Evolutionary conservation across 441 rosid species (phyloP).

Genomic region (Euphorbia celastroides): DNA sequence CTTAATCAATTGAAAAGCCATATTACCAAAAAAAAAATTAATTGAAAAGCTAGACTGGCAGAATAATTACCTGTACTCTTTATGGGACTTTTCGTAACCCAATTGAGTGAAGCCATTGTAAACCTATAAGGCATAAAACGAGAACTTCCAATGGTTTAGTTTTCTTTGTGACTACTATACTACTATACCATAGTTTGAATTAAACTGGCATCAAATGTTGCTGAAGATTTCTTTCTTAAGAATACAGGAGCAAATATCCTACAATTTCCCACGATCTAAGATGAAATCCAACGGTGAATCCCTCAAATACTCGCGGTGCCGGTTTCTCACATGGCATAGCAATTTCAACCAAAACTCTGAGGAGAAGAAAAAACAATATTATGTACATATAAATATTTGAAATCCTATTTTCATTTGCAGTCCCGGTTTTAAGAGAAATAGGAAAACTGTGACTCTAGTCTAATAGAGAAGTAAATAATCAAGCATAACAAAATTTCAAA

Average conservation of each 20-base stretch:
- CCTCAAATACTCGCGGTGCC: conserved; percentile 72
- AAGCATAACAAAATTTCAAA: not conserved
- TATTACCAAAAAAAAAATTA: conserved; percentile 6
- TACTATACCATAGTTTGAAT: not conserved
- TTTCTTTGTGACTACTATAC: not conserved
- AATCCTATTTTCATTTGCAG: not conserved
- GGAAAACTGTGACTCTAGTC: not conserved
- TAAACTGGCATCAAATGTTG: not conserved
- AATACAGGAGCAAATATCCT: conserved; percentile 24
- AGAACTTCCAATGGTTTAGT: not conserved
- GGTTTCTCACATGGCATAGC: conserved; percentile 83
- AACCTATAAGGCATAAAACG: conserved; percentile 39
- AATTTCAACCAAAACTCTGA: conserved; percentile 68
- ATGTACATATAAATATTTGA: conserved; percentile 9
- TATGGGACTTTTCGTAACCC: conserved; percentile 60
- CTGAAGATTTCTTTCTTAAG: conserved; percentile 7
- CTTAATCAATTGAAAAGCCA: conserved; percentile 8
- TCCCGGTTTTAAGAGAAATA: not conserved
- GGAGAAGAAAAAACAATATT: conserved; percentile 17
- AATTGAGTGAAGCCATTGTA: conserved; percentile 84
- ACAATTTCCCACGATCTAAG: conserved; percentile 95
- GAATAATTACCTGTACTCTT: conserved; percentile 67
- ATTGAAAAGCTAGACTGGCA: too few species aligned
- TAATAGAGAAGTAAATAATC: not conserved
- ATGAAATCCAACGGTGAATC: conserved; percentile 95